Evolutionary conservation across 208 protist genomes (phyloP), one percentile per base, ranked within the genome.

Genomic region (Herpetomonas tarakana): DNA sequence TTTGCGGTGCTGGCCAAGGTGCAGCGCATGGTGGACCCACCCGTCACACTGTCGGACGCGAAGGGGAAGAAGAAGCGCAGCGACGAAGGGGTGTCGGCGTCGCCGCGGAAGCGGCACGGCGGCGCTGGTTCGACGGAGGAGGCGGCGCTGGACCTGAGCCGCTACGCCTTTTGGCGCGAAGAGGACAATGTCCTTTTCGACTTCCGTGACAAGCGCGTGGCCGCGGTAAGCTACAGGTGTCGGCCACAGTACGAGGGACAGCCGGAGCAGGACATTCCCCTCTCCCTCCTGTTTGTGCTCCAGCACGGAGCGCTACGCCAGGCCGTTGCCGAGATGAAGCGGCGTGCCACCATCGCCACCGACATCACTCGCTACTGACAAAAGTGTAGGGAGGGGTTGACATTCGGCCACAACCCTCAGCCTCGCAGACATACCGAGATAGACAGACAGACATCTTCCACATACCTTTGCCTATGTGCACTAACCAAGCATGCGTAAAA

Each of bases 101-200:
- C 25, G 29, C 29, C 47, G 30, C 3, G 14, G 3, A 46, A 19
- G 28, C 18, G 31, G 60, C 11, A 27, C 53, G 51, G 62, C 69
- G 41, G 53, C 60, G 26, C 6, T 14, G 35, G 9, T 14, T 6
- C 14, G 6, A 41, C 35, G 35, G 35, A 41, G 35, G 35, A 41
- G 35, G 65, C 75, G 24, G 53, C 63, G 22, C 68, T 75, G n/a
- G 83, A 89, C 56, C 67, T 91, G 19, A 63, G 47, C 16, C 60
- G 78, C 41, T 93, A 88, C 61, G 67, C 91, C 52, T 96, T 96
- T 57, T 96, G 90, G 87, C 76, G 86, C n/a, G 80, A 92, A 71
- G 86, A 96, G 71, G 90, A 92, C 35, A 62, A 64, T 39, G 64
- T 92, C 22, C 49, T 96, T 12, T 96, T 85, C 49, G 67, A 76